phyloP scores from a whole-genome alignment of 2,329 filamentous ascomycete genomes.

The Colletotrichum neosansevieriae region DNA sequence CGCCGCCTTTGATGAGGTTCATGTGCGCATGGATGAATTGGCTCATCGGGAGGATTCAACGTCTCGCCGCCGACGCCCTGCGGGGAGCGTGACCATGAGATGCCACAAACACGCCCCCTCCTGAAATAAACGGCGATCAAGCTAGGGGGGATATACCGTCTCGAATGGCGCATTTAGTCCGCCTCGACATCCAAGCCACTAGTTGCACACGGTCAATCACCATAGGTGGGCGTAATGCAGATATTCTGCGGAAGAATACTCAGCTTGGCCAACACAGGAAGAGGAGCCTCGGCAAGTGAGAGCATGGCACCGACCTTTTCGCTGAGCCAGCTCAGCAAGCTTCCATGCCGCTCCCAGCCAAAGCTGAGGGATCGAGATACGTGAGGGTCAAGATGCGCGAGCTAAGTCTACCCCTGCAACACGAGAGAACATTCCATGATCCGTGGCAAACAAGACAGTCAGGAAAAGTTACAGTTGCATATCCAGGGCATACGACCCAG shows the following conservation, averaged over 20 bases:
- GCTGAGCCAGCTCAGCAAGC: neutral
- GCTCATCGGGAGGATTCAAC: conserved; percentile 40
- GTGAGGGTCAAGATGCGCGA: neutral
- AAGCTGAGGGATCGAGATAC: conserved; percentile 1
- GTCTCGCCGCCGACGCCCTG: conserved; percentile 32
- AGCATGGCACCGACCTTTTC: neutral
- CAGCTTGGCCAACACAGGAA: neutral
- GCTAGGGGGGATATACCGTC: conserved; percentile 4
- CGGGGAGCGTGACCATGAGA: conserved; percentile 22
- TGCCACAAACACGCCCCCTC: conserved; percentile 23
- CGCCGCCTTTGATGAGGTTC: conserved; percentile 21
- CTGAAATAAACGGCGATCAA: conserved; percentile 23
- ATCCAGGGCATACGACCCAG: neutral
- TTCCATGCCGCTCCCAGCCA: neutral
- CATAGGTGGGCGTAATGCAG: neutral
- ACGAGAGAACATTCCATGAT: conserved; percentile 19
- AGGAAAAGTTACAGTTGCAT: neutral
- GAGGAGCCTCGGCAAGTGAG: neutral
- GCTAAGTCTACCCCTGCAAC: neutral
- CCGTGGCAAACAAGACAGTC: conserved; percentile 8
- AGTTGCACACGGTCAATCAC: too few species aligned
- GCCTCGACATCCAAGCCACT: neutral
- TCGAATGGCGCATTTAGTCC: conserved; percentile 22
- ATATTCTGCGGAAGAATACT: neutral
- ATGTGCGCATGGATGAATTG: conserved; percentile 38